Evolutionary conservation across 352 stramenopile species (phyloP).

Genomic region (Elongisporangium anandrum): DNA sequence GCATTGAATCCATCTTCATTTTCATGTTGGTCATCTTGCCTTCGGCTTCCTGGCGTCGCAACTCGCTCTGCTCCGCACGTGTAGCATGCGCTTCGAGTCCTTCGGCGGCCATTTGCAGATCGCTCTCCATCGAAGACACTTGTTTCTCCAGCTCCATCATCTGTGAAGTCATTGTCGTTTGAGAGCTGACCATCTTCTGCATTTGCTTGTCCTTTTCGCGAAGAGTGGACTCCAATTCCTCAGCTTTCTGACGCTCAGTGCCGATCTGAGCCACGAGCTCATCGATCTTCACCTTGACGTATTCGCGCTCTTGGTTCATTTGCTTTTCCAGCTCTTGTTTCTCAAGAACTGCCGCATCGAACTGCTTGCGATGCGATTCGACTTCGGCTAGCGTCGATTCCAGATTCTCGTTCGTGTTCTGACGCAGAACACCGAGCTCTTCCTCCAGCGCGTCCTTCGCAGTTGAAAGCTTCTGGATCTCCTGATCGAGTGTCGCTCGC

Average conservation of each 20-base stretch:
- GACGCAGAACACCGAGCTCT: slow-evolving; percentile 29
- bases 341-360: slow-evolving; percentile 6
- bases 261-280: slow-evolving; percentile 59
- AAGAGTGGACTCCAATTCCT: slow-evolving; percentile 33
- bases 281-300: slow-evolving; percentile 68
- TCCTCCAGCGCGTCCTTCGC: slow-evolving; percentile 31
- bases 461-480: slow-evolving; percentile 21
- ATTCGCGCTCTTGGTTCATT: slow-evolving; percentile 53
- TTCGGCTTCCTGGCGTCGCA: slow-evolving; percentile 42
- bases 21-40: slow-evolving; percentile 43
- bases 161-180: slow-evolving; percentile 55
- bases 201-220: slow-evolving; percentile 67
- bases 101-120: slow-evolving; percentile 65
- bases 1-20: slow-evolving; percentile 43
- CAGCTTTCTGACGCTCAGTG: slow-evolving; percentile 26
- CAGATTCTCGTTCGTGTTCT: slow-evolving; percentile 33
- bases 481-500: slow-evolving; percentile 21
- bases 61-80: slow-evolving; percentile 51
- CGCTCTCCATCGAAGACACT: slow-evolving; percentile 47
- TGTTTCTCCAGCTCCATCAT: slow-evolving; percentile 63
- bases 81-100: slow-evolving; percentile 60
- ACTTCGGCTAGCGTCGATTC: slow-evolving; percentile 24
- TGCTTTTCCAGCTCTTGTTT: slow-evolving; percentile 22
- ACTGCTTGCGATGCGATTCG: slow-evolving; percentile 7
- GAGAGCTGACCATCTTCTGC: slow-evolving; percentile 53